phyloP scores from a whole-genome alignment of 345 rosid species.

The Eucalyptus brandiana region DNA sequence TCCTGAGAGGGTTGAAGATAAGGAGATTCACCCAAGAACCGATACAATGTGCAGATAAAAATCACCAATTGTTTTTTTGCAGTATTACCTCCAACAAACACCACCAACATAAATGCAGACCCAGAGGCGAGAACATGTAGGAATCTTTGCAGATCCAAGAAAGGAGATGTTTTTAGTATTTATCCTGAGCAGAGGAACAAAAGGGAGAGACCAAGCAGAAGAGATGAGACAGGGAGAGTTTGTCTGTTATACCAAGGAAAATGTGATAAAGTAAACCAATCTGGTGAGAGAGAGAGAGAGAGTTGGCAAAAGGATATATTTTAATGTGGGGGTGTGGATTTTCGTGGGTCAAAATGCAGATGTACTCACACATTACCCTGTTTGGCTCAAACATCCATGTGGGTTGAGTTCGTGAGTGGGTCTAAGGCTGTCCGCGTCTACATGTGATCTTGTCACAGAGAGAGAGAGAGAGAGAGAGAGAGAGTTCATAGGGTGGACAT shows the following conservation, averaged over 20 bases:
- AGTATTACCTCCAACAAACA: not conserved
- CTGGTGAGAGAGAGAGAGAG: not conserved
- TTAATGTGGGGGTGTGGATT: not conserved
- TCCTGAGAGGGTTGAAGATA: not conserved
- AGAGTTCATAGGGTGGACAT: not conserved
- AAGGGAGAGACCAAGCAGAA: not conserved
- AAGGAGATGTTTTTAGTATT: constrained; percentile 20
- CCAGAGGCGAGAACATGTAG: not conserved
- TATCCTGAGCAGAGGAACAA: not conserved
- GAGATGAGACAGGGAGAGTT: not conserved
- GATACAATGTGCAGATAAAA: not conserved
- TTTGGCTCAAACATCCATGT: constrained; percentile 34
- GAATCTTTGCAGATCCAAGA: constrained; percentile 52
- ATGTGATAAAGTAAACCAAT: not conserved
- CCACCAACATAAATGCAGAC: not conserved
- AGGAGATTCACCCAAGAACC: not conserved
- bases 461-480: not conserved
- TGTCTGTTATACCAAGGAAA: not conserved
- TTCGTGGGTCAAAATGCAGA: constrained; percentile 18
- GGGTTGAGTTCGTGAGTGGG: constrained; percentile 47
- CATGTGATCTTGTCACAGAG: constrained; percentile 56
- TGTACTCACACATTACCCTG: not conserved
- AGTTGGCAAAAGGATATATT: not conserved
- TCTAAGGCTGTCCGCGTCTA: constrained; percentile 31
- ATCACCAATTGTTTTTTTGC: not conserved